These are phyloP conservation scores for Podila epicladia DNA, from an alignment of 192 early-diverging fungal species.

Conservation along the genomic window DNA sequence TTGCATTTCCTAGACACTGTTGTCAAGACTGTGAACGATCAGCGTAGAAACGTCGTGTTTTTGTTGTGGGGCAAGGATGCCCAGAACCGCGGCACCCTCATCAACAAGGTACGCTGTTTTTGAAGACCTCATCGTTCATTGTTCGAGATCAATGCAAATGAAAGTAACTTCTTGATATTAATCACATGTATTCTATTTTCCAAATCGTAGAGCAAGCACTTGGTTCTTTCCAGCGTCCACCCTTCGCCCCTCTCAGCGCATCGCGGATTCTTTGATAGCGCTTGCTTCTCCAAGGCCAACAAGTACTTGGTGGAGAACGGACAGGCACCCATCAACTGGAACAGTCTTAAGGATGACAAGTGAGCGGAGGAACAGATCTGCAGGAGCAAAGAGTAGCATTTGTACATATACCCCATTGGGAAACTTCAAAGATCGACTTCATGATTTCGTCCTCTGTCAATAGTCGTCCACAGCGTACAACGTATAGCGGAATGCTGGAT, in stretches of 20 bases:
- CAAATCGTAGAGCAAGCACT: slow-evolving; percentile 66
- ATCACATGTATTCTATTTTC: no score
- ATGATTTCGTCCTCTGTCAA: no score
- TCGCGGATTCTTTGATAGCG: slow-evolving; percentile 87
- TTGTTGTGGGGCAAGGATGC: slow-evolving; percentile 94
- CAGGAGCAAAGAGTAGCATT: no score
- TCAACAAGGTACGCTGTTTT: slow-evolving; percentile 63
- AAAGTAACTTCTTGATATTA: no score
- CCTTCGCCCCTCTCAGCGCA: slow-evolving; percentile 90
- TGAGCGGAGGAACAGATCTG: neutral
- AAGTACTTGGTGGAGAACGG: slow-evolving; percentile 76
- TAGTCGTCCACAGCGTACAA: no score
- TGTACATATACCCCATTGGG: no score
- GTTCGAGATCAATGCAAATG: neutral
- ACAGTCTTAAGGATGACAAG: slow-evolving; percentile 48
- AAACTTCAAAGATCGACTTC: no score
- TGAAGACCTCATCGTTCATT: neutral
- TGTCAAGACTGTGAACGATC: slow-evolving; percentile 73
- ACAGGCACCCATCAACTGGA: slow-evolving; percentile 75
- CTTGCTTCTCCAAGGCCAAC: slow-evolving; percentile 91
- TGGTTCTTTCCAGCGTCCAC: slow-evolving; percentile 87
- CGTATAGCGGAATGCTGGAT: no score
- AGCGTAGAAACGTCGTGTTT: slow-evolving; percentile 79
- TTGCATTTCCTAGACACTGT: slow-evolving; percentile 71
- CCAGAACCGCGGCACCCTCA: slow-evolving; percentile 80